Conservation (phyloP, 805 yeast genomes). For the Candida ponderosae region DNA sequence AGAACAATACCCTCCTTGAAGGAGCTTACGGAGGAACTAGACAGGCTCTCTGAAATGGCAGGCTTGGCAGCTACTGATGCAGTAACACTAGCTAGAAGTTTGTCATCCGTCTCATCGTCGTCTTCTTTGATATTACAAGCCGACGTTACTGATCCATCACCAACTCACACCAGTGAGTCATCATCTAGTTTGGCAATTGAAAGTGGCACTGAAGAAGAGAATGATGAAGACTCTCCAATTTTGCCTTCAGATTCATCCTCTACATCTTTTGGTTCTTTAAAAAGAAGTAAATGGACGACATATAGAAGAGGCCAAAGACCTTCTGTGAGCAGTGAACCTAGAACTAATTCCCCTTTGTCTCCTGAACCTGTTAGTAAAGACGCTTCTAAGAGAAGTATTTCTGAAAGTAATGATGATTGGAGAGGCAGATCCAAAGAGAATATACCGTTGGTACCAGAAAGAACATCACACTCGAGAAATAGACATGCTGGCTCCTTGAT, state of each 20-base stretch:
- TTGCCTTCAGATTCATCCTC: slow-evolving; percentile 6
- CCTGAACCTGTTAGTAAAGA: slow-evolving; percentile 10
- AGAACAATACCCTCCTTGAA: slow-evolving; percentile 53
- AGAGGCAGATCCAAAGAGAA: not conserved
- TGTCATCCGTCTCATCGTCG: slow-evolving; percentile 64
- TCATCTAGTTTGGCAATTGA: not conserved
- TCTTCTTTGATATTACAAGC: slow-evolving; percentile 12
- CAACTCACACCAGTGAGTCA: not conserved
- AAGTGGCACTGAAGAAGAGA: slow-evolving; percentile 5
- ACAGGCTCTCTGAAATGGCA: slow-evolving; percentile 65
- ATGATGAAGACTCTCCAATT: slow-evolving; percentile 19
- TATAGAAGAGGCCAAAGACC: slow-evolving; percentile 32
- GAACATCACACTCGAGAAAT: slow-evolving; percentile 27
- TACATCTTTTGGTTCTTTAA: slow-evolving; percentile 26
- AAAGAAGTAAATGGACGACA: slow-evolving; percentile 43
- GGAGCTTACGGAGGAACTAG: slow-evolving; percentile 69
- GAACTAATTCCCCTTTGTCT: slow-evolving; percentile 9
- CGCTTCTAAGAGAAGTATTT: slow-evolving; percentile 9
- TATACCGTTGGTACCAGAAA: not conserved
- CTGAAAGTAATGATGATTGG: slow-evolving; percentile 4
- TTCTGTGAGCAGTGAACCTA: slow-evolving; percentile 3
- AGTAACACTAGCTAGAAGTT: slow-evolving; percentile 70
- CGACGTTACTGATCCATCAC: not conserved
- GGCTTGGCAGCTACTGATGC: slow-evolving; percentile 79
- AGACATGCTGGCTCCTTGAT: slow-evolving; percentile 23